These are phyloP conservation scores for Penicillium fuscoglaucum DNA, from an alignment of 2,329 filamentous ascomycete species.

Conservation along the genomic window DNA sequence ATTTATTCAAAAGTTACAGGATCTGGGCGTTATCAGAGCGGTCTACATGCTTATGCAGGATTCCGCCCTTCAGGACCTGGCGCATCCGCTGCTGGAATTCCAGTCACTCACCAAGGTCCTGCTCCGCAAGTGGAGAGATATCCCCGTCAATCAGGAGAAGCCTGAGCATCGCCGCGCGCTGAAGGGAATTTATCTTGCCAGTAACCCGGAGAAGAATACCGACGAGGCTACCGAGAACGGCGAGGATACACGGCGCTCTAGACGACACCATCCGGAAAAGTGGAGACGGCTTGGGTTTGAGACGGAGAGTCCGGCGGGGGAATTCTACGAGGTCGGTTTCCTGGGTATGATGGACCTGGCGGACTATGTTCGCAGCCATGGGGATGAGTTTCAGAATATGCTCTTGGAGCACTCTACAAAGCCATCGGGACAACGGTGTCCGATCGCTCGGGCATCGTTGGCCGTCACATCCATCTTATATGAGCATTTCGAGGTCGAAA, in stretches of 20 bases:
- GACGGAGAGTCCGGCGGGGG: constrained; percentile 78
- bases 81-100: constrained; percentile 87
- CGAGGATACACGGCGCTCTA: constrained; percentile 58
- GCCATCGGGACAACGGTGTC: constrained; percentile 72
- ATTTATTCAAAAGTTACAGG: constrained; percentile 90
- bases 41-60: constrained; percentile 95
- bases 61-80: constrained; percentile 84
- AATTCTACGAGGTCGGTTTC: constrained; percentile 84
- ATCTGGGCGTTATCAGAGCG: constrained; percentile 86
- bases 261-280: constrained; percentile 81
- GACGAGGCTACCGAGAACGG: constrained; percentile 35
- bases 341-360: constrained; percentile 97
- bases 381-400: constrained; percentile 89
- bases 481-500: constrained; percentile 93
- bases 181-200: constrained; percentile 81
- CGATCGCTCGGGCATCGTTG: constrained; percentile 81
- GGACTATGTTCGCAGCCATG: constrained; percentile 88
- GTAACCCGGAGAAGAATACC: constrained; percentile 51
- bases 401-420: constrained; percentile 83
- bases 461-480: constrained; percentile 85
- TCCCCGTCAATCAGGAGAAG: constrained; percentile 79
- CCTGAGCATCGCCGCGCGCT: constrained; percentile 85
- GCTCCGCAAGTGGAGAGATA: constrained; percentile 82
- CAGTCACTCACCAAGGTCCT: constrained; percentile 87
- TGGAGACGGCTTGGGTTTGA: constrained; percentile 93